Conservation (phyloP, 495 filamentous ascomycete species). For the Annulohypoxylon moriforme region DNA sequence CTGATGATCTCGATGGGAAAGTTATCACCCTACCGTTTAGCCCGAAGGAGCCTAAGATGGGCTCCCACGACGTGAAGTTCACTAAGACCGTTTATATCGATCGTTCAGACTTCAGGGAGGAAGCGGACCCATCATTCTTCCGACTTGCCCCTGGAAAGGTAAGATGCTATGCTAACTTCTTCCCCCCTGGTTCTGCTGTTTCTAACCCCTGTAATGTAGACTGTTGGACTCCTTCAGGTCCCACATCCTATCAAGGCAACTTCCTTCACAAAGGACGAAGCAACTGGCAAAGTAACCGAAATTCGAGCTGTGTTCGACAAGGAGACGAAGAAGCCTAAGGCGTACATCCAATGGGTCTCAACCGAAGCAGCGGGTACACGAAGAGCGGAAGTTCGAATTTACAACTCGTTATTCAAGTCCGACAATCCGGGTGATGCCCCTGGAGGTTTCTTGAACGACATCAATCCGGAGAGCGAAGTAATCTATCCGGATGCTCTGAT, state of each 20-base stretch:
- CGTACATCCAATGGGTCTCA: slow-evolving; percentile 92
- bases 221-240: slow-evolving; percentile 85
- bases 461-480: slow-evolving; percentile 86
- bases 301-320: slow-evolving; percentile 73
- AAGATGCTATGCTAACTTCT: not conserved
- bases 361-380: slow-evolving; percentile 70
- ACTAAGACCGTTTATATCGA: slow-evolving; percentile 94
- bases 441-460: slow-evolving; percentile 82
- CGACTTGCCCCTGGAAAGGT: slow-evolving; percentile 87
- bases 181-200: not conserved
- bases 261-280: slow-evolving; percentile 76
- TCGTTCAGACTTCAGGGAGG: slow-evolving; percentile 88
- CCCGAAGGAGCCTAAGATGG: slow-evolving; percentile 74
- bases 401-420: slow-evolving; percentile 87
- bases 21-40: slow-evolving; percentile 75
- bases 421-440: slow-evolving; percentile 78
- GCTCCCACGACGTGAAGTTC: slow-evolving; percentile 68
- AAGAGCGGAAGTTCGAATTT: slow-evolving; percentile 82
- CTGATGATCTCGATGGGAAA: slow-evolving; percentile 70
- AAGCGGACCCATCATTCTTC: slow-evolving; percentile 70
- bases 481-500: slow-evolving; percentile 82
- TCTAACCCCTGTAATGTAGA: slow-evolving; percentile 40
- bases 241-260: slow-evolving; percentile 86
- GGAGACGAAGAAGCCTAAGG: slow-evolving; percentile 84
- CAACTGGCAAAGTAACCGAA: slow-evolving; percentile 74